Conservation (phyloP, 2,329 filamentous ascomycete species). For the Fusarium musae region DNA sequence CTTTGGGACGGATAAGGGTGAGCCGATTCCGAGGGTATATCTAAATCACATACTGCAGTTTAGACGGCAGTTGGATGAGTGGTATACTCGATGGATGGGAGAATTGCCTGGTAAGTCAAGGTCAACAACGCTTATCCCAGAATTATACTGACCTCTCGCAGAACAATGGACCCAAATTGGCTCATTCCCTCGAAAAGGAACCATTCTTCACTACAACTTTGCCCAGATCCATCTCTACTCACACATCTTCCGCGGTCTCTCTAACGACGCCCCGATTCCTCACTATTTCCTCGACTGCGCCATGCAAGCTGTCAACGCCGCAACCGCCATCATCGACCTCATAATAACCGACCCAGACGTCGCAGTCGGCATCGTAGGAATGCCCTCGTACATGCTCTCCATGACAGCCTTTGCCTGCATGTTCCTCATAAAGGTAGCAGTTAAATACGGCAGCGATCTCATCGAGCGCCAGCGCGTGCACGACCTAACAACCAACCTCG, state of each 20-base stretch:
- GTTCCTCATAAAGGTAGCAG: slow-evolving; percentile 60
- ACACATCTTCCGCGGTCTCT: slow-evolving; percentile 53
- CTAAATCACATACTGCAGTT: slow-evolving; percentile 58
- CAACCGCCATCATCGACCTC: slow-evolving; percentile 57
- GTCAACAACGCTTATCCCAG: accelerated
- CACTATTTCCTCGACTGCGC: slow-evolving; percentile 51
- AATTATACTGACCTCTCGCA: slow-evolving; percentile 12
- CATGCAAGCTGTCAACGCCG: slow-evolving; percentile 50
- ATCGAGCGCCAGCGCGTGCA: slow-evolving; percentile 54
- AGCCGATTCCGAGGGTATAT: slow-evolving; percentile 62
- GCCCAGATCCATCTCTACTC: slow-evolving; percentile 56
- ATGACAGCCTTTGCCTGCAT: slow-evolving; percentile 66
- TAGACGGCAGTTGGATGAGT: slow-evolving; percentile 52
- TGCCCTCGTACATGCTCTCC: slow-evolving; percentile 62
- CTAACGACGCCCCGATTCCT: slow-evolving; percentile 48
- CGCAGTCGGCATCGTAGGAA: slow-evolving; percentile 53
- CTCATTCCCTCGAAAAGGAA: slow-evolving; percentile 54
- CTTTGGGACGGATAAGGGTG: slow-evolving; percentile 67
- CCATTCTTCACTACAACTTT: slow-evolving; percentile 55
- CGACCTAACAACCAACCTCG: slow-evolving; percentile 53
- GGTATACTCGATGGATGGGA: slow-evolving; percentile 52
- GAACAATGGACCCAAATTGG: slow-evolving; percentile 55
- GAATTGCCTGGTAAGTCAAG: slow-evolving; percentile 45
- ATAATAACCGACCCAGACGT: slow-evolving; percentile 57
- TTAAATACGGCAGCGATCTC: slow-evolving; percentile 55